phyloP scores from a whole-genome alignment of 495 filamentous ascomycete genomes.

The Aspergillus affinis region DNA sequence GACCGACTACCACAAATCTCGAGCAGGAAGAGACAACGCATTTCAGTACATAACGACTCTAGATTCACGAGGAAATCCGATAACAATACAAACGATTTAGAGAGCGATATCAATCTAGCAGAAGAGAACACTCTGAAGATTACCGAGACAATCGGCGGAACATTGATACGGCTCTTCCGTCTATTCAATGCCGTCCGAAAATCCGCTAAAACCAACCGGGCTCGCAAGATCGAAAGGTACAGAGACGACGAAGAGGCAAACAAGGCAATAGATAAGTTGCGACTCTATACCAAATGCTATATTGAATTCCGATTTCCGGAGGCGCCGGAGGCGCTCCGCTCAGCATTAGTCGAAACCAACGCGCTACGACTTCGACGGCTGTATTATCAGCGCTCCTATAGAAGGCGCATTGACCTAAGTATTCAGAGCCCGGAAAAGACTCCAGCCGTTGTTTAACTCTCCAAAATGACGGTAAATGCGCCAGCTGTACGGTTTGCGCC shows the following conservation, averaged over 20 bases:
- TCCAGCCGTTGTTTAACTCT: constrained; percentile 24
- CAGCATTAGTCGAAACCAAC: constrained; percentile 32
- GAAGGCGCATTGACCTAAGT: constrained; percentile 30
- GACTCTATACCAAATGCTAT: constrained; percentile 33
- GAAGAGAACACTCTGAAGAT: constrained; percentile 30
- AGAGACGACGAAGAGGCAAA: constrained; percentile 34
- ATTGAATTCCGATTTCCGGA: constrained; percentile 28
- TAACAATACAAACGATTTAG: constrained; percentile 29
- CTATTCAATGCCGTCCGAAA: constrained; percentile 33
- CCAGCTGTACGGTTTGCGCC: constrained; percentile 26
- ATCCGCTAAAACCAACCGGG: constrained; percentile 29
- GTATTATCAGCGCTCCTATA: constrained; percentile 34
- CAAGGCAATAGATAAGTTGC: constrained; percentile 29
- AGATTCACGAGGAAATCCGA: constrained; percentile 24
- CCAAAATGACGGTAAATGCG: constrained; percentile 23
- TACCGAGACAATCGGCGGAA: constrained; percentile 30
- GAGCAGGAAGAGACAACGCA: constrained; percentile 32
- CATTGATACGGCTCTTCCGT: constrained; percentile 33
- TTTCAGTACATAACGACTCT: constrained; percentile 21
- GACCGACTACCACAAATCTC: constrained; percentile 18
- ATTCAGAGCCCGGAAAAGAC: constrained; percentile 20
- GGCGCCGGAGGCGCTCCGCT: constrained; percentile 31
- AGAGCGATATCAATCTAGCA: constrained; percentile 25
- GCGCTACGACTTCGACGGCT: constrained; percentile 35
- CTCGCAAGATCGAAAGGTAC: constrained; percentile 27